Percentiles rank a stretch among this genome's conserved stretches.
Evolutionary conservation across 1,284 basidiomycete species (phyloP).

Genomic region (Clitocybe nebularis): DNA sequence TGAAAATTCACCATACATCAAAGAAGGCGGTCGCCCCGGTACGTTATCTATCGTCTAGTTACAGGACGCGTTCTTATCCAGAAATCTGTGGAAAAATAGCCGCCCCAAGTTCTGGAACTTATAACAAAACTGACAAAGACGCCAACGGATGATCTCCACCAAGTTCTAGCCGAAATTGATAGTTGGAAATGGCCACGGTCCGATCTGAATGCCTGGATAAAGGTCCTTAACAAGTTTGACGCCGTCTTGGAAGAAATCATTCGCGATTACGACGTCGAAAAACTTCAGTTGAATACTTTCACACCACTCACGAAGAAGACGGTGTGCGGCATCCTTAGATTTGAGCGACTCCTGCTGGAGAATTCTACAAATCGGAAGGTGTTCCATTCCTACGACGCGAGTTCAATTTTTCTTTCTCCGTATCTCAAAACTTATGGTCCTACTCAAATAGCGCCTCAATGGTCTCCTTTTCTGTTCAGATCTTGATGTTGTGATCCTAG

Average conservation of each 20-base stretch:
- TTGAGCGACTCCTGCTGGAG: constrained; percentile 88
- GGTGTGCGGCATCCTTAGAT: constrained; percentile 80
- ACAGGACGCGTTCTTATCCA: constrained; percentile 18
- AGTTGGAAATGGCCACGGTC: constrained; percentile 95
- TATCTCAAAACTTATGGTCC: constrained; percentile 7
- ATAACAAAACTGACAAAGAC: constrained; percentile 65
- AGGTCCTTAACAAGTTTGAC: constrained; percentile 95
- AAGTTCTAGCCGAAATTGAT: constrained; percentile 63
- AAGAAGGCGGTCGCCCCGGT: constrained; percentile 74
- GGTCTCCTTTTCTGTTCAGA: constrained; percentile 87
- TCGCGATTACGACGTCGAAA: constrained; percentile 79
- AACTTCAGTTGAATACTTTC: constrained; percentile 81
- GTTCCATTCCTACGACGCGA: constrained; percentile 94
- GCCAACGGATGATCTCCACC: constrained; percentile 60
- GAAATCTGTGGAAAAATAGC: constrained; percentile 38
- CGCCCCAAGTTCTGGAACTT: constrained; percentile 72
- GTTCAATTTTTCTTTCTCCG: constrained; percentile 28
- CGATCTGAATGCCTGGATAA: constrained; percentile 96
- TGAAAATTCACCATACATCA: constrained; percentile 79
- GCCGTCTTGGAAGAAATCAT: constrained; percentile 80
- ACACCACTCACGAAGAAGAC: constrained; percentile 73
- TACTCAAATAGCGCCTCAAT: constrained; percentile 71
- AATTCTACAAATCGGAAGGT: constrained; percentile 98
- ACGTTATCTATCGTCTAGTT: constrained; percentile 24
- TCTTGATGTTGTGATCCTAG: constrained; percentile 81